Conservation (phyloP, 345 rosid species). For the Arabis alpina region DNA sequence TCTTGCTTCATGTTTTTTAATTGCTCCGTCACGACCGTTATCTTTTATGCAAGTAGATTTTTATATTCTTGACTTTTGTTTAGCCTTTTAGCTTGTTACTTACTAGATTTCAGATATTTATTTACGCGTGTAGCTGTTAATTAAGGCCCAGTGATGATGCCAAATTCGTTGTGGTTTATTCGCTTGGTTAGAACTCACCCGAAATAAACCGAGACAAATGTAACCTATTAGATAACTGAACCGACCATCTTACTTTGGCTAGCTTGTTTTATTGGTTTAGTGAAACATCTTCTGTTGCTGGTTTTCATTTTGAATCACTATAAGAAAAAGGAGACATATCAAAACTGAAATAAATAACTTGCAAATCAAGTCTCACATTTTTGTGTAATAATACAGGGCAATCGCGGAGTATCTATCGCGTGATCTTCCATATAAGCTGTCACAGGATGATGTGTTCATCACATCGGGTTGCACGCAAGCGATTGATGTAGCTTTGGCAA, state of each 20-base stretch:
- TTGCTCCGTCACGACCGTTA: slow-evolving; percentile 7
- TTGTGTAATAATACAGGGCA: slow-evolving; percentile 55
- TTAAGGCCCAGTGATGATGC: neutral
- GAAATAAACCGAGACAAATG: neutral
- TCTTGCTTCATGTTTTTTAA: neutral
- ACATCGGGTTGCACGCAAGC: slow-evolving; percentile 98
- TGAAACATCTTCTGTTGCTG: neutral
- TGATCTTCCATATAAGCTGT: slow-evolving; percentile 83
- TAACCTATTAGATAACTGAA: neutral
- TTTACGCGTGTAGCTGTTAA: neutral
- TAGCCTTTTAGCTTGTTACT: no score
- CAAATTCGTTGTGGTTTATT: neutral
- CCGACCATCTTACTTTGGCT: neutral
- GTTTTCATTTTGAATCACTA: neutral
- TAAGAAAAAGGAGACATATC: neutral
- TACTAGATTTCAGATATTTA: no score
- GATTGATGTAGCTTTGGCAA: slow-evolving; percentile 81
- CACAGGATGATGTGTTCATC: slow-evolving; percentile 76
- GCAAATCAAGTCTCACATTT: slow-evolving; percentile 26
- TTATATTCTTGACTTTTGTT: no score
- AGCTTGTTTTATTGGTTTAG: neutral
- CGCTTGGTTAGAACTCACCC: slow-evolving; percentile 4
- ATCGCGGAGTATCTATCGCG: slow-evolving; percentile 75
- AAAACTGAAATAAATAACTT: slow-evolving; percentile 4
- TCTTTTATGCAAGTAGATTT: neutral